These are phyloP conservation scores for Noccaea bulbosa DNA, from an alignment of 345 rosid species.

Conservation along the genomic window DNA sequence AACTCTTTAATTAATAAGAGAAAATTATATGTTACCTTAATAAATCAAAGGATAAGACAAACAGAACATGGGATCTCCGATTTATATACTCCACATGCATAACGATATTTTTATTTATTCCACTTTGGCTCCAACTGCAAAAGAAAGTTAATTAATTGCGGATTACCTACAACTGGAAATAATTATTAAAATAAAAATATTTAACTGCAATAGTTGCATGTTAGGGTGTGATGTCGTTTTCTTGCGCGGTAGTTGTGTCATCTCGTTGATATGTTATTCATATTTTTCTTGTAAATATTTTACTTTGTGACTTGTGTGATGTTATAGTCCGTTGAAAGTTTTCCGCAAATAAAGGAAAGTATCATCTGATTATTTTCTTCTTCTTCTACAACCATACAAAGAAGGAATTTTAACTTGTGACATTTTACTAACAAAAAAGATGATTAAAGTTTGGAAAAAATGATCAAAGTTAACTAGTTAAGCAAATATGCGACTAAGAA, in stretches of 20 bases:
- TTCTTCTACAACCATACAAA: background rate
- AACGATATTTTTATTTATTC: background rate
- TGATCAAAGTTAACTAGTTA: background rate
- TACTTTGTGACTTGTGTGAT: slow-evolving; percentile 4
- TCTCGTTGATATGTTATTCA: slow-evolving; percentile 16
- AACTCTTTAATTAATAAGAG: background rate
- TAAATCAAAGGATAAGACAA: background rate
- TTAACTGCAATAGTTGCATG: slow-evolving; percentile 14
- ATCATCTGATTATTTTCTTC: background rate
- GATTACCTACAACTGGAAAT: background rate
- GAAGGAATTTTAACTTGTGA: background rate
- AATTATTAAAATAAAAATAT: background rate
- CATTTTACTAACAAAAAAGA: background rate
- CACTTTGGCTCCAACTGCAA: background rate
- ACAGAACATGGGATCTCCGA: background rate
- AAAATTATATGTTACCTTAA: background rate
- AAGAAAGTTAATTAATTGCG: background rate
- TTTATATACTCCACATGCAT: no score
- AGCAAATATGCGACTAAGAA: background rate
- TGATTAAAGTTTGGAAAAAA: background rate
- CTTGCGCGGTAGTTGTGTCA: slow-evolving; percentile 36
- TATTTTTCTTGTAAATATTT: background rate
- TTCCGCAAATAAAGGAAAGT: background rate
- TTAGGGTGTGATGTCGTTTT: slow-evolving; percentile 39
- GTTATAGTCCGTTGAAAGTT: background rate